Base-by-base conservation (phyloP, 129 eudicot species). In the Artemisia annua region DNA sequence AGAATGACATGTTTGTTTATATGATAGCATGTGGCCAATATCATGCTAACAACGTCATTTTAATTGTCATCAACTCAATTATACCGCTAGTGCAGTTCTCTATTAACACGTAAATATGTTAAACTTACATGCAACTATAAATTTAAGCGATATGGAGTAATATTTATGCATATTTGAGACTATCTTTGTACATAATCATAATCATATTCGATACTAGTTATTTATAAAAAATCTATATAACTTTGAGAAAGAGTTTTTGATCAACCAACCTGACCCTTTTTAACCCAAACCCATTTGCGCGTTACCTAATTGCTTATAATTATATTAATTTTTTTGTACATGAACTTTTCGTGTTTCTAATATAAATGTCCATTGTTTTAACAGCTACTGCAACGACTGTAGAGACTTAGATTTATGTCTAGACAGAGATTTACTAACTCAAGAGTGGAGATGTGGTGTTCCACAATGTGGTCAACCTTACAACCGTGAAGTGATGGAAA, bases 381-480 rank as follows among this genome's bases (percentile, higher is more conserved):
- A 57, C 96, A 95, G 99, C 72, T 90, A 88, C 73, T 95, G 99
- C 94, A 90, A 87, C 15, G 96, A 88, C 79, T 89, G 96, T 79
- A 85, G 96, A 83, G 99, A 95, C 80, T 85, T 95, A 53, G 96
- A 95, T 68, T 82, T 95, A 69, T 76, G 96, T 50, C 80, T 87
- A 46, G 97, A 94, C 76, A 79, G 84, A 63, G 76, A 84, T 5
- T 75, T 95, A 63, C 57, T 82, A 24, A 84, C 87, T 72, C 94
- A 88, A 65, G 97, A 91, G 72, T 95, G 99, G 99, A 82, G 88
- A 15, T 95, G 99, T 75, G 71, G 80, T 26, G 89, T 87, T 63
- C 87, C 96, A 69, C 96, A 90, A 63, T 95, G 99, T 61, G 96
- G 96, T 77, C 99, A 95, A 67, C 96, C 94, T 22, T 95, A 95